Percentiles rank a stretch among this genome's conserved stretches.
Evolutionary conservation across 495 filamentous ascomycete species (phyloP).

Genomic region (Daldinia concentrica): DNA sequence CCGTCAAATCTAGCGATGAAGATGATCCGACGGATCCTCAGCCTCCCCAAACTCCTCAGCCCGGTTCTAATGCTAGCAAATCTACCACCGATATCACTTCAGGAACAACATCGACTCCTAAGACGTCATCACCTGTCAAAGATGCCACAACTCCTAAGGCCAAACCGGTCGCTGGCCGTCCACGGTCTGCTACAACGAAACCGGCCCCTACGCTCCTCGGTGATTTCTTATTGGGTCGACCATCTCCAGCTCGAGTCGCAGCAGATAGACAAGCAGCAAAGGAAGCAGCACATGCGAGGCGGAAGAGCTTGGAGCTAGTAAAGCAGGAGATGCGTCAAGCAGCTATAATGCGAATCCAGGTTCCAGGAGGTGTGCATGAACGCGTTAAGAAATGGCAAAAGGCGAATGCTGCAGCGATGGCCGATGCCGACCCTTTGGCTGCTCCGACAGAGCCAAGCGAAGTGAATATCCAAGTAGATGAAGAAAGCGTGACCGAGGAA

Average conservation of each 20-base stretch:
- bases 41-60: conserved; percentile 19
- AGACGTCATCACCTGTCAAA: conserved; percentile 22
- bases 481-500: conserved; percentile 60
- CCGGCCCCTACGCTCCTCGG: conserved; percentile 57
- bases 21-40: conserved; percentile 43
- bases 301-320: conserved; percentile 57
- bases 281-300: conserved; percentile 52
- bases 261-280: conserved; percentile 48
- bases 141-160: conserved; percentile 52
- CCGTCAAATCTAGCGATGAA: conserved; percentile 44
- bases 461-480: conserved; percentile 53
- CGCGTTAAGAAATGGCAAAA: conserved; percentile 82
- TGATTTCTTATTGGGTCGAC: conserved; percentile 65
- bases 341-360: conserved; percentile 56
- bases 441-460: conserved; percentile 56
- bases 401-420: conserved; percentile 65
- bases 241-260: conserved; percentile 54
- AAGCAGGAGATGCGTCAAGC: conserved; percentile 61
- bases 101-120: conserved; percentile 16
- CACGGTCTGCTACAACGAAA: conserved; percentile 40
- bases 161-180: conserved; percentile 49
- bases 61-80: conserved; percentile 18
- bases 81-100: conserved; percentile 26
- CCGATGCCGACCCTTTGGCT: conserved; percentile 51
- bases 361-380: conserved; percentile 66